phyloP scores from a whole-genome alignment of 2,329 filamentous ascomycete species.

The Eurotiales sp. region DNA sequence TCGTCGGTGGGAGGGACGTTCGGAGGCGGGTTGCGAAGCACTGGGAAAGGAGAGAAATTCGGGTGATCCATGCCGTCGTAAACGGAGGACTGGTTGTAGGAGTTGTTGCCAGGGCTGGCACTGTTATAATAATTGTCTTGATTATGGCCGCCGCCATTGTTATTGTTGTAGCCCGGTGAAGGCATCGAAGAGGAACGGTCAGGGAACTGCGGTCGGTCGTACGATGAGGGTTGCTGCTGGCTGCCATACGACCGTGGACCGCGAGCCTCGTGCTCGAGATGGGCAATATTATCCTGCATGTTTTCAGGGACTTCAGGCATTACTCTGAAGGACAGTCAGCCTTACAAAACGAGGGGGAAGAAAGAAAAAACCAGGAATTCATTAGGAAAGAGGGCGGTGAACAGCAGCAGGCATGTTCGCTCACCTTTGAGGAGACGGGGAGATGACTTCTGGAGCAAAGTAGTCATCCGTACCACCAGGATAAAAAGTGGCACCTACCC shows the following conservation, averaged over 20 bases:
- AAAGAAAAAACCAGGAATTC: constrained; percentile 15
- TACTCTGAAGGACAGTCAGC: constrained; percentile 54
- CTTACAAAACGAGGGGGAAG: not conserved
- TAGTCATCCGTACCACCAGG: constrained; percentile 66
- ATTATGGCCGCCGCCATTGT: too few relatives aligned
- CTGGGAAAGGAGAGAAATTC: constrained; percentile 88
- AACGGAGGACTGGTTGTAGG: constrained; percentile 51
- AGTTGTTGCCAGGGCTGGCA: constrained; percentile 36
- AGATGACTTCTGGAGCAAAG: constrained; percentile 66
- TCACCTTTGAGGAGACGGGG: constrained; percentile 67
- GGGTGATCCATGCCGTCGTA: constrained; percentile 55
- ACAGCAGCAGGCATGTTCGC: constrained; percentile 18
- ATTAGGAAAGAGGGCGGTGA: not conserved
- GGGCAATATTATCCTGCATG: constrained; percentile 90
- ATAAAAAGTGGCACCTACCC: constrained; percentile 61
- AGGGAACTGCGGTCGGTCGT: constrained; percentile 31
- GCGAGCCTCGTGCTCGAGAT: constrained; percentile 76
- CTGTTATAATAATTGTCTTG: constrained; percentile 15
- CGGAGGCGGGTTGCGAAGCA: constrained; percentile 70
- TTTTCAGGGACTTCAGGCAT: constrained; percentile 95
- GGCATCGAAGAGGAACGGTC: constrained; percentile 33
- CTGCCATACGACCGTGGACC: constrained; percentile 40
- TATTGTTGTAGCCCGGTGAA: constrained; percentile 16
- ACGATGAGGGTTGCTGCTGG: constrained; percentile 19
- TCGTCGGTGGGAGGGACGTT: constrained; percentile 93